Base-by-base conservation (phyloP, 2,329 filamentous ascomycete genomes). In the Myriangium duriaei region DNA sequence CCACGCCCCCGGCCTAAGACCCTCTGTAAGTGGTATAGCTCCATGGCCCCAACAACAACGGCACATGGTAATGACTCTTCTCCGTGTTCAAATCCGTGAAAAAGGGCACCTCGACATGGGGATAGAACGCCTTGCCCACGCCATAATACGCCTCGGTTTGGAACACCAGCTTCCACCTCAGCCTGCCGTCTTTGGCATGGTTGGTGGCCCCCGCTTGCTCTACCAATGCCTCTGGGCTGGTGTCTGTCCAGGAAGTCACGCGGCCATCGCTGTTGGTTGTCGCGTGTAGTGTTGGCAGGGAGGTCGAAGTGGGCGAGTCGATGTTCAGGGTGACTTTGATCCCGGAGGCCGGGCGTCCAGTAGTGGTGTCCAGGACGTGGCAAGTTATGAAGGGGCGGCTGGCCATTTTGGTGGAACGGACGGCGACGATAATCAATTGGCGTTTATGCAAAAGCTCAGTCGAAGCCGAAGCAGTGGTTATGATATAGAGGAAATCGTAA, bases 21-120 rank as follows among this genome's bases (percentile, higher is more conserved):
- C 83, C 83, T 33, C 83, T 66, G 60, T 91, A 91, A 7, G 82
- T 88, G 29, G 79, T 81, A 61, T 85, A 91, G 55, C 79, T 81
- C 61, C 78, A 87, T 18, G 82, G 82, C 46, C 79, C 76, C 61
- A 88, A 57, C 56, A 91, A 54, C 53, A 91, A 59, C 31, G 83
- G 83, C 3, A 91, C 81, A 62, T 91, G 83, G 53, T 82, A 88
- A 53, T 80, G 75, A 66, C 82, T 75, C 14, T 56, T 53, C 42
- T 54, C 56, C n/a, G n/a, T n/a, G n/a, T n/a, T n/a, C 44, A 46
- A 49, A 47, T 49, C 60, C 42, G 57, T 58, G 45, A 65, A 63
- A 52, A 76, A 75, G 39, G 60, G 62, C 37, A 76, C 56, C 52
- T 71, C 68, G 2, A 75, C 70, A 52, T 69, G 65, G 1, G 68